Percentiles rank a stretch among this genome's conserved stretches.
Evolutionary conservation across 192 early-diverging fungal genomes (phyloP).

Genomic region (Entomortierella lignicola): DNA sequence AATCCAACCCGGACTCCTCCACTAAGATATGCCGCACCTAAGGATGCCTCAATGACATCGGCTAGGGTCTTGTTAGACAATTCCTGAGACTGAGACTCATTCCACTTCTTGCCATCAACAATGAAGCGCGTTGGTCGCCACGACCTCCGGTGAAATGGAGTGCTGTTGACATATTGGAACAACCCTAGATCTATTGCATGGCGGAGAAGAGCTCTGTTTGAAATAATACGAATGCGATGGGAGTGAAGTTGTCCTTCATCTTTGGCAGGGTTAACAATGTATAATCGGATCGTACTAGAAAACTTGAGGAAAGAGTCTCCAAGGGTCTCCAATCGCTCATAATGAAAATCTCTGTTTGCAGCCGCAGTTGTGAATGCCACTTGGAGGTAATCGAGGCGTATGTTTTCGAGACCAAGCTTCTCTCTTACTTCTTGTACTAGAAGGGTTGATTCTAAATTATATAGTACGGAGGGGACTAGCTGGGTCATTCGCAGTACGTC

Average conservation of each 20-base stretch:
- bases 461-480: slow-evolving; percentile 73
- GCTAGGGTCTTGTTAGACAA: slow-evolving; percentile 90
- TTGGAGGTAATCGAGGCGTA: slow-evolving; percentile 60
- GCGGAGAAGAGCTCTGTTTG: slow-evolving; percentile 77
- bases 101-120: slow-evolving; percentile 36
- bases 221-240: slow-evolving; percentile 77
- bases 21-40: slow-evolving; percentile 80
- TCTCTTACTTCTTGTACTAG: slow-evolving; percentile 58
- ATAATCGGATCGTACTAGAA: slow-evolving; percentile 77
- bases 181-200: slow-evolving; percentile 65
- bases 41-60: slow-evolving; percentile 85
- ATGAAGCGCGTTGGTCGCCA: slow-evolving; percentile 66
- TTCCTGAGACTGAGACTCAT: slow-evolving; percentile 48
- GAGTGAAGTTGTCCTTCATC: slow-evolving; percentile 87
- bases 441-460: slow-evolving; percentile 69
- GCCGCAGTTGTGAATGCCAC: slow-evolving; percentile 81
- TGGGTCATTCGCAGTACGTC: slow-evolving; percentile 56
- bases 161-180: slow-evolving; percentile 69
- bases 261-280: slow-evolving; percentile 75
- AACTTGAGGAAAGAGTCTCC: slow-evolving; percentile 93
- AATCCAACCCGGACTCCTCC: slow-evolving; percentile 66
- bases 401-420: slow-evolving; percentile 44
- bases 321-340: slow-evolving; percentile 90
- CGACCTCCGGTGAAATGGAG: slow-evolving; percentile 68
- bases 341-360: slow-evolving; percentile 74